Evolutionary conservation across 139 green algal genomes (phyloP).

Genomic region (Spirogloea muscicola): DNA sequence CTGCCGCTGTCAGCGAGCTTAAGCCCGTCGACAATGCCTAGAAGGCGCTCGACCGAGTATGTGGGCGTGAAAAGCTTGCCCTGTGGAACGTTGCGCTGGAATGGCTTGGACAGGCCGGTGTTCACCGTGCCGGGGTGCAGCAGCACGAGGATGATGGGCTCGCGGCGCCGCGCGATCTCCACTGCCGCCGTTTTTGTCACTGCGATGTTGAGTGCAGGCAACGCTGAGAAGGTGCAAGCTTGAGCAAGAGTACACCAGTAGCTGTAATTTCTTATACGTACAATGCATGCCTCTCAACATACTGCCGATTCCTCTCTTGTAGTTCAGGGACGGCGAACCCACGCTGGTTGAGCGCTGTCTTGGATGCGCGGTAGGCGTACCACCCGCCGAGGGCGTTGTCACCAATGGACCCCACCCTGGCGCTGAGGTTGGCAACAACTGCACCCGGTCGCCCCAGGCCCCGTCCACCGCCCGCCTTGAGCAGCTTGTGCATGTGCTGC

Average conservation of each 20-base stretch:
- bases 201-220: too few relatives aligned
- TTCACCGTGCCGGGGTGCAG: conserved; percentile 52
- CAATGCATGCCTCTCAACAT: too few relatives aligned
- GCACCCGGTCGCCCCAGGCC: conserved; percentile 47
- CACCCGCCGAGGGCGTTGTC: conserved; percentile 78
- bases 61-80: conserved; percentile 74
- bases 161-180: conserved; percentile 21
- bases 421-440: conserved; percentile 70
- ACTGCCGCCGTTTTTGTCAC: conserved; percentile 12
- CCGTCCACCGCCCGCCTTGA: conserved; percentile 22
- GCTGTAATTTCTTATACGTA: too few relatives aligned
- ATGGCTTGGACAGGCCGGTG: conserved; percentile 70
- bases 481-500: conserved; percentile 50
- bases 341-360: conserved; percentile 78
- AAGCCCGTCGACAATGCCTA: conserved; percentile 62
- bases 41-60: conserved; percentile 61
- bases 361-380: conserved; percentile 70
- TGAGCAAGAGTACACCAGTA: too few relatives aligned
- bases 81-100: conserved; percentile 57
- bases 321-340: conserved; percentile 19
- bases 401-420: conserved; percentile 67
- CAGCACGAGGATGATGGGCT: conserved; percentile 26
- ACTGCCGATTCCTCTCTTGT: too few relatives aligned
- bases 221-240: too few relatives aligned
- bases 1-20: conserved; percentile 56